These are phyloP conservation scores for Citrus reticulata DNA, from an alignment of 345 rosid species.

Conservation along the genomic window DNA sequence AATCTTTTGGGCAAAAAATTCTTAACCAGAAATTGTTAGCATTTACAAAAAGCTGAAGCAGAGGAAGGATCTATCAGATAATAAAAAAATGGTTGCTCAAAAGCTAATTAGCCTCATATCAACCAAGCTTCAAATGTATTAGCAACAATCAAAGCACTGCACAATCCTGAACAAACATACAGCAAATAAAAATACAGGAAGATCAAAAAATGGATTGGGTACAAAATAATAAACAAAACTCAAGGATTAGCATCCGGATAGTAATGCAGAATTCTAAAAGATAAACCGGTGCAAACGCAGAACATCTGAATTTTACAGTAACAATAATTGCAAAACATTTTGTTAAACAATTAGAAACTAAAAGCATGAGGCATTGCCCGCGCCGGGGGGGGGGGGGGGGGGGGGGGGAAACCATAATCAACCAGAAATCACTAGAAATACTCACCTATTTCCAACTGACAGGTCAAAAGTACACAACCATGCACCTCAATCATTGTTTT, in stretches of 20 bases:
- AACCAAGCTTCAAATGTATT: neutral
- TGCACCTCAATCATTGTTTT: conserved; percentile 26
- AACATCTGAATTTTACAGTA: neutral
- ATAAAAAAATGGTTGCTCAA: neutral
- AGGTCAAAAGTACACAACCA: conserved; percentile 25
- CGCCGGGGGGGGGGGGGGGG: too few species aligned
- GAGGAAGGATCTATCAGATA: neutral
- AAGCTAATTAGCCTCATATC: neutral
- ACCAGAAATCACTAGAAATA: neutral
- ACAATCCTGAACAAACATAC: neutral
- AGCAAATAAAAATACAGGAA: neutral
- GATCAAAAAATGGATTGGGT: neutral
- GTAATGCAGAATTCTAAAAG: neutral
- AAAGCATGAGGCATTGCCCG: neutral
- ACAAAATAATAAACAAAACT: neutral
- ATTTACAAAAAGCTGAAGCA: neutral
- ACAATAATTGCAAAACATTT: neutral
- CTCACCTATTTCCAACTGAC: neutral
- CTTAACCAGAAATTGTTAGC: neutral
- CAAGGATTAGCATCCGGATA: neutral
- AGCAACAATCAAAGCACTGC: neutral
- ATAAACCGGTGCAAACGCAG: neutral
- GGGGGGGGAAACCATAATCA: neutral
- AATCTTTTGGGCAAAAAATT: neutral
- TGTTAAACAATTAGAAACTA: neutral